These are phyloP conservation scores for Leptoxyphium fumago DNA, from an alignment of 2,329 filamentous ascomycete genomes.

Conservation along the genomic window DNA sequence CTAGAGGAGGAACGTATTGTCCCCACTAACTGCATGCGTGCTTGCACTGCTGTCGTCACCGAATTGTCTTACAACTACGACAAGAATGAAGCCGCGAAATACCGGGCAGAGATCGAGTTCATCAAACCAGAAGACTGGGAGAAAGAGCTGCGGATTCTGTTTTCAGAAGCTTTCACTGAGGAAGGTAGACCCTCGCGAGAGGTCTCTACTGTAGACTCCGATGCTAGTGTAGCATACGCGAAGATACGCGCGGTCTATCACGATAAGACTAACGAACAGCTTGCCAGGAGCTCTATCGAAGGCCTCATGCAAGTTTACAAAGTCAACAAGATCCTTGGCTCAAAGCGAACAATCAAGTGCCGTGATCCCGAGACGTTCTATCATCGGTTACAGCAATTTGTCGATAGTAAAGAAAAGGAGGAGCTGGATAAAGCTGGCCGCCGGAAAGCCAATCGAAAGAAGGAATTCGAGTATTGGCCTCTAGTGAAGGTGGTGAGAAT, in stretches of 20 bases:
- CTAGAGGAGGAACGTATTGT: constrained; percentile 45
- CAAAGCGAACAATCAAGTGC: constrained; percentile 25
- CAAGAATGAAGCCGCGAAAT: constrained; percentile 24
- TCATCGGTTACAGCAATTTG: constrained; percentile 31
- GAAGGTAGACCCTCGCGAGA: constrained; percentile 26
- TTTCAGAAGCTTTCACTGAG: constrained; percentile 33
- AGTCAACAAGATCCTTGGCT: constrained; percentile 33
- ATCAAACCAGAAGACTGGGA: constrained; percentile 38
- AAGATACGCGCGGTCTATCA: constrained; percentile 39
- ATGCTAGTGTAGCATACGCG: constrained; percentile 34
- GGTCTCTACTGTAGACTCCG: constrained; percentile 27
- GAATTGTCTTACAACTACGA: constrained; percentile 44
- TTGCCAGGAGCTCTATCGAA: constrained; percentile 21
- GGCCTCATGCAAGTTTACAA: constrained; percentile 28
- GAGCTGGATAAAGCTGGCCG: too few relatives aligned
- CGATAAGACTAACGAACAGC: constrained; percentile 26
- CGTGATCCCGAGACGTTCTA: constrained; percentile 29
- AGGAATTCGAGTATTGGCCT: too few relatives aligned
- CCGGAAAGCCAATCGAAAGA: too few relatives aligned
- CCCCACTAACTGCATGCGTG: constrained; percentile 44
- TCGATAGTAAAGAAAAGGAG: constrained; percentile 36
- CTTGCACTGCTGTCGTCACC: constrained; percentile 47
- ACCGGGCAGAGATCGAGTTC: constrained; percentile 45
- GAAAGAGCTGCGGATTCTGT: constrained; percentile 34
- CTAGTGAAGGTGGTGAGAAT: constrained; percentile 30